These are phyloP conservation scores for Scopulariopsis brevicaulis DNA, from an alignment of 2,329 filamentous ascomycete genomes.

Conservation along the genomic window DNA sequence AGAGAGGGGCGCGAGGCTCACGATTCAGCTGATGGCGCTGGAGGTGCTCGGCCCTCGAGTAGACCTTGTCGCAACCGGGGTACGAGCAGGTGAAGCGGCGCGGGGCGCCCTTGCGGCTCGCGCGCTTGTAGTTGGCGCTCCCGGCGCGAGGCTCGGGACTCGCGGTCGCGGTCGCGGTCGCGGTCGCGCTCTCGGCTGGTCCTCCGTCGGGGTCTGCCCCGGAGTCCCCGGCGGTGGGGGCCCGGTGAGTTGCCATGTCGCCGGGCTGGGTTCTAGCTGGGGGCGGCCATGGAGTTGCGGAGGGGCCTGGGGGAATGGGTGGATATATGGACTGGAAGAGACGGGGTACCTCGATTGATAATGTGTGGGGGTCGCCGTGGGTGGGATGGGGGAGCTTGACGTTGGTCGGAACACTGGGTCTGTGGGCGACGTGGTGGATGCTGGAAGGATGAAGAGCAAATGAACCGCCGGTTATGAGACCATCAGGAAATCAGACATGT, in stretches of 20 bases:
- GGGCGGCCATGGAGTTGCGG: background rate
- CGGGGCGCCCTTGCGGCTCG: slow-evolving; percentile 37
- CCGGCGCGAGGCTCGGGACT: background rate
- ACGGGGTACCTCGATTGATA: background rate
- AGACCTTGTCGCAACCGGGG: slow-evolving; percentile 65
- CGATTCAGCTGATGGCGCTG: slow-evolving; percentile 76
- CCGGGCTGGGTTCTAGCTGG: background rate
- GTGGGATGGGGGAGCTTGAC: background rate
- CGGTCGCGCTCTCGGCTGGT: background rate
- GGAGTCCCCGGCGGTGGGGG: background rate
- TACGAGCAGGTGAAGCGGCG: slow-evolving; percentile 52
- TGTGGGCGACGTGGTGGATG: background rate
- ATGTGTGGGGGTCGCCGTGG: background rate
- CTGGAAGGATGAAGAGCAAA: background rate
- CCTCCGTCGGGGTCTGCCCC: background rate
- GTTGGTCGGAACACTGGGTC: background rate
- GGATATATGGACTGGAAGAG: background rate
- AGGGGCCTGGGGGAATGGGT: background rate
- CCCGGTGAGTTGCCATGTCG: slow-evolving; percentile 2
- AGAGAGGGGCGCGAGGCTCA: slow-evolving; percentile 28
- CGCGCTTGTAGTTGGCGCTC: slow-evolving; percentile 33
- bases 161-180: background rate
- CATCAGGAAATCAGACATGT: background rate
- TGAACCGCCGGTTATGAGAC: background rate
- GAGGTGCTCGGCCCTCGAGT: slow-evolving; percentile 70